A percentile compares a stretch with the other conserved stretches of the same genome.
phyloP scores from a whole-genome alignment of 371 early-diverging fungal genomes.

The Mucor velutinosus region DNA sequence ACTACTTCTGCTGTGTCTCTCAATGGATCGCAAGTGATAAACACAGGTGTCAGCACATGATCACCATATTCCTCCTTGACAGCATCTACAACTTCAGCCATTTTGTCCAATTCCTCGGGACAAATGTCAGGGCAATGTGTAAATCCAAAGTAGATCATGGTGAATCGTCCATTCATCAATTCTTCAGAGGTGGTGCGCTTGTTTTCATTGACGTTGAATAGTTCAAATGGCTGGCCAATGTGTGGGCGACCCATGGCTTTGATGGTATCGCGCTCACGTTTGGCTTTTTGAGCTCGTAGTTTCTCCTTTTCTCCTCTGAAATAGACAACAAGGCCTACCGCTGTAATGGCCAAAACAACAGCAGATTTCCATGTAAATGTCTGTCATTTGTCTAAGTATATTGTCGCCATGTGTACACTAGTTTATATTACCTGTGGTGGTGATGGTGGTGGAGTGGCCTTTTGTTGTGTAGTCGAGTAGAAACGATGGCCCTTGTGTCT shows the following conservation, averaged over 20 bases:
- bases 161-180: constrained; percentile 65
- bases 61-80: constrained; percentile 40
- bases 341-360: constrained; percentile 59
- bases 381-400: constrained; percentile 16
- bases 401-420: neutral
- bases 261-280: constrained; percentile 35
- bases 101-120: constrained; percentile 97
- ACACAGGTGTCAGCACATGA: constrained; percentile 72
- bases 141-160: constrained; percentile 97
- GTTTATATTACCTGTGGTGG: neutral
- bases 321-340: constrained; percentile 59
- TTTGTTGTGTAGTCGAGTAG: neutral
- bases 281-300: constrained; percentile 40
- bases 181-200: constrained; percentile 19
- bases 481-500: neutral
- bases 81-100: constrained; percentile 83
- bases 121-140: constrained; percentile 98
- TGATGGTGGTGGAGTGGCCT: neutral
- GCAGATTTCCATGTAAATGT: constrained; percentile 53
- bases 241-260: constrained; percentile 72
- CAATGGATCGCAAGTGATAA: constrained; percentile 93
- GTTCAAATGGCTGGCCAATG: constrained; percentile 90
- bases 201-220: constrained; percentile 73
- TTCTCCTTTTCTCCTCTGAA: constrained; percentile 68
- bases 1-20: constrained; percentile 84